Percentiles rank a stretch among this genome's conserved stretches.
phyloP scores from a whole-genome alignment of 345 rosid genomes.

The Nephelium lappaceum region DNA sequence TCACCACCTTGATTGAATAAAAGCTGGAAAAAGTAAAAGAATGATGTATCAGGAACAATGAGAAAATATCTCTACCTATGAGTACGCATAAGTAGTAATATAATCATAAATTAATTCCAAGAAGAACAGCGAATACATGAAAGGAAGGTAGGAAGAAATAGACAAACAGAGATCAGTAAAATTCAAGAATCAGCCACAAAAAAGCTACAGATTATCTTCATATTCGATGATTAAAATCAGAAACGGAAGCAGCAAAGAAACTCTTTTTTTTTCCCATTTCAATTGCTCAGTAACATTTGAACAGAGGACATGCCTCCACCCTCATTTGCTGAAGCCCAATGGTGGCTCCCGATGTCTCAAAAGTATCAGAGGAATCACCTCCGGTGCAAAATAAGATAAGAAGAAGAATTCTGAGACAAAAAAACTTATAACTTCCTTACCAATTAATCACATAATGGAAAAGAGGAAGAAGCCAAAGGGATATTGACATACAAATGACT shows the following conservation, averaged over 20 bases:
- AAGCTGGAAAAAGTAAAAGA: constrained; percentile 1
- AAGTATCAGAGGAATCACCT: neutral
- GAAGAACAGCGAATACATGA: neutral
- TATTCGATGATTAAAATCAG: neutral
- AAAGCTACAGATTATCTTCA: neutral
- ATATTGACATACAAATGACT: neutral
- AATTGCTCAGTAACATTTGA: neutral
- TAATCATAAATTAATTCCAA: neutral
- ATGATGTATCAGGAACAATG: neutral
- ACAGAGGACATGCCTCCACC: neutral
- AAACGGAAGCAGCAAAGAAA: neutral
- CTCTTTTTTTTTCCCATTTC: neutral
- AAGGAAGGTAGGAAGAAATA: neutral
- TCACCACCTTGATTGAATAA: neutral
- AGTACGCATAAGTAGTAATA: neutral
- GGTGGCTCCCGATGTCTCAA: neutral
- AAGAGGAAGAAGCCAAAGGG: neutral
- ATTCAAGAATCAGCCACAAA: neutral
- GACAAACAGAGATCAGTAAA: neutral
- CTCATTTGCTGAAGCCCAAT: neutral
- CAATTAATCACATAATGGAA: neutral
- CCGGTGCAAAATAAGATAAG: neutral
- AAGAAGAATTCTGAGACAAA: neutral
- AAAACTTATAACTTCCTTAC: neutral
- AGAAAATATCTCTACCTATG: neutral